Evolutionary conservation across 2,329 filamentous ascomycete genomes (phyloP), one percentile per base, ranked within the genome.

Genomic region (Aspergillus costaricaensis): DNA sequence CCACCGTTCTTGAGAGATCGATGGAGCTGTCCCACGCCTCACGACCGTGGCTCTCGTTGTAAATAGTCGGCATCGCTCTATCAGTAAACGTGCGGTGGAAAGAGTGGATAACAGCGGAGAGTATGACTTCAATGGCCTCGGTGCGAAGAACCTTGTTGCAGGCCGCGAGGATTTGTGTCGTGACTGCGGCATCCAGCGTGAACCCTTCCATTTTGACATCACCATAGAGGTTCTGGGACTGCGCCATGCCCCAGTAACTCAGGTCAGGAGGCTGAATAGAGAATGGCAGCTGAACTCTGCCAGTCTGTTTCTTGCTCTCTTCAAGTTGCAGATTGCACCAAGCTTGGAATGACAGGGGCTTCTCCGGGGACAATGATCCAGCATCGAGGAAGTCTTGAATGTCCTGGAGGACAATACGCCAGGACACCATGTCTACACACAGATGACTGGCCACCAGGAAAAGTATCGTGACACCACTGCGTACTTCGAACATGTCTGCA

Each of bases 31-130:
- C 74, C 72, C 79, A 82, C 0, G 78, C 64, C 64, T 82, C 80
- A 23, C 81, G 76, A 6, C 81, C 81, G 58, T 83, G 80, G 1
- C 80, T 79, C 68, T 83, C 81, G 48, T 81, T 82, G 64, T 80
- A 81, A 14, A 83, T 74, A 0, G 79, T 77, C 0, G 80, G 77
- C 2, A 75, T 65, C 4, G 70, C 66, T 30, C 81, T 72, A 44
- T 81, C 78, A 0, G 71, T 68, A 60, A 83, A 83, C 0, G 73
- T 70, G 17, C 71, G 73, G 6, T 67, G 67, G 66, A 83, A 83
- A 0, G 81, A 81, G 51, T 81, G 54, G 67, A 79, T 60, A 72
- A 75, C 58, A 59, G 76, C 66, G 12, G 76, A 65, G 12, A 79
- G 68, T 9, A 79, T 58, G 14, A 78, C 62, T 55, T 79, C 76